Evolutionary conservation across 2,329 filamentous ascomycete genomes (phyloP).

Genomic region (Madurella fahalii): DNA sequence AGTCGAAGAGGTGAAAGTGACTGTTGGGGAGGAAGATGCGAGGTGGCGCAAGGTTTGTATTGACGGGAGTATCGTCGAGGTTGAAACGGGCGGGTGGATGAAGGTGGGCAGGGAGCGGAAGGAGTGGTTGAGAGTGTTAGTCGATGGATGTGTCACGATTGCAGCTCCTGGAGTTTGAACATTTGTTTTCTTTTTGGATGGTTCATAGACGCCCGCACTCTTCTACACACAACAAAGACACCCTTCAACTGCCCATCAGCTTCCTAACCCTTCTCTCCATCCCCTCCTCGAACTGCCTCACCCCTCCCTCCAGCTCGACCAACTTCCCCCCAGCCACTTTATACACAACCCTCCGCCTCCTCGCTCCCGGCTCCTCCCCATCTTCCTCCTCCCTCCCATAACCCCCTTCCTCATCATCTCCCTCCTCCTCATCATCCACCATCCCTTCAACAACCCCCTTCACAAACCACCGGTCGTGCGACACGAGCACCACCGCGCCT

Average conservation of each 20-base stretch:
- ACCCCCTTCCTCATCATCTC: neutral
- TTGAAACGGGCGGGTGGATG: conserved; percentile 66
- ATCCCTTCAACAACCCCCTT: conserved; percentile 66
- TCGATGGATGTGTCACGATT: conserved; percentile 22
- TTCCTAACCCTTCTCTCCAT: conserved; percentile 56
- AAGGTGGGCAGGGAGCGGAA: conserved; percentile 51
- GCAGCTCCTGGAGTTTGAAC: neutral
- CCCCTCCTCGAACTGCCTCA: conserved; percentile 60
- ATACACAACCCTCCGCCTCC: conserved; percentile 55
- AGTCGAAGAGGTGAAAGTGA: conserved; percentile 63
- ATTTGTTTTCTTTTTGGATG: neutral
- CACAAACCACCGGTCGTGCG: conserved; percentile 80
- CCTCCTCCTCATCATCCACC: conserved; percentile 34
- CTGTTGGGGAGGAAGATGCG: conserved; percentile 62
- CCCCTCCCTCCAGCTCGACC: conserved; percentile 53
- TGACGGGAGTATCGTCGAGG: conserved; percentile 80
- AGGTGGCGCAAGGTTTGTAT: conserved; percentile 83
- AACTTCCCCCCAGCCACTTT: conserved; percentile 56
- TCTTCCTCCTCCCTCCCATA: conserved; percentile 34
- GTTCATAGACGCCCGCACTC: neutral
- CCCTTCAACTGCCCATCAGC: conserved; percentile 29
- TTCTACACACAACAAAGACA: neutral
- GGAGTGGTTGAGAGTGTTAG: conserved; percentile 43
- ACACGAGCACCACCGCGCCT: conserved; percentile 72
- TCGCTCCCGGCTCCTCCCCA: conserved; percentile 41